phyloP scores from a whole-genome alignment of 225 moss, liverwort and hornwort genomes.

The Straminergon stramineum region DNA sequence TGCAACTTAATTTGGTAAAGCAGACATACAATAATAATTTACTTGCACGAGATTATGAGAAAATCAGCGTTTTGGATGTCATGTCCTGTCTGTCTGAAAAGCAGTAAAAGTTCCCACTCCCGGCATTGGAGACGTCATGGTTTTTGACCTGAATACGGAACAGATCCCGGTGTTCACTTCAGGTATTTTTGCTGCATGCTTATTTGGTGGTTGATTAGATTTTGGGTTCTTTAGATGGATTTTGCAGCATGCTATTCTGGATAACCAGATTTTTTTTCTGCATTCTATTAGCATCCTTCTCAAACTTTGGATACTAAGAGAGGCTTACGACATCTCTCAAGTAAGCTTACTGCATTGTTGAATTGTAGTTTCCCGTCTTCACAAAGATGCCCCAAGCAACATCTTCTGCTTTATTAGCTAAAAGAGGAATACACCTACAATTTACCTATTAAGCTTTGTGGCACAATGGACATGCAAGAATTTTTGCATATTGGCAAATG shows the following conservation, averaged over 20 bases:
- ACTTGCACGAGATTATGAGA: background rate
- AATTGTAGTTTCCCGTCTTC: background rate
- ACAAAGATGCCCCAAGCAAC: background rate
- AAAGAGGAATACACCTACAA: background rate
- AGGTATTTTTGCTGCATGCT: background rate
- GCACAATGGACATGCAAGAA: too few relatives aligned
- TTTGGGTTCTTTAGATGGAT: background rate
- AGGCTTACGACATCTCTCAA: background rate
- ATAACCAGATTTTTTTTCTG: background rate
- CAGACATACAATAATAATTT: background rate
- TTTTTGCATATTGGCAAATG: too few relatives aligned
- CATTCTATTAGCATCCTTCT: conserved; percentile 6
- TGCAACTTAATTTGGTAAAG: background rate
- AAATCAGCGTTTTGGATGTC: background rate
- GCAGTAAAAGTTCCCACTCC: background rate
- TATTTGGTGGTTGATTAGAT: background rate
- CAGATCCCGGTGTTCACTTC: background rate
- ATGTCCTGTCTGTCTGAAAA: background rate
- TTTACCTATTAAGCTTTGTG: too few relatives aligned
- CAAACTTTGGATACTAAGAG: conserved; percentile 1
- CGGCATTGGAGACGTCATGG: background rate
- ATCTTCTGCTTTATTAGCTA: background rate
- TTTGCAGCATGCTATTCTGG: background rate
- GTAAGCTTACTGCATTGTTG: background rate
- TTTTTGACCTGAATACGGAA: background rate